Base-by-base conservation (phyloP, 257 asterid species). In the Salvia splendens region DNA sequence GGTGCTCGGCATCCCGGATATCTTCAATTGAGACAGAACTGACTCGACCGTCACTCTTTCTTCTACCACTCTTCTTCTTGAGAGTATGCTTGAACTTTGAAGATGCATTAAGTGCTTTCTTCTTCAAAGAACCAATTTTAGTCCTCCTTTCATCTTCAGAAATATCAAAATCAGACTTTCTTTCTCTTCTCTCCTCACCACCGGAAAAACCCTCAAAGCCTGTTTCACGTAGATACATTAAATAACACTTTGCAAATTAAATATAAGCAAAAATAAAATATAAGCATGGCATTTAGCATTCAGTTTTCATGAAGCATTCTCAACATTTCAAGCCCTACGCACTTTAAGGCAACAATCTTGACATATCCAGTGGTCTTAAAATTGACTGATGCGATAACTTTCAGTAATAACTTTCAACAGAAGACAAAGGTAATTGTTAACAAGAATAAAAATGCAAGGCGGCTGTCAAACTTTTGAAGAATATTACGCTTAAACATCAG, bases 11-110 rank as follows among this genome's bases (percentile, higher is more conserved):
- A 76, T 89, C 92, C 49, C 96, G 85, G 40, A 89, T 83, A 74
- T 89, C 96, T 79, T 89, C 96, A 70, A 89, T 89, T 41, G 96
- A 89, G 58, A 89, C 95, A 4, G 96, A 87, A 77, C 91, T 87
- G 73, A 87, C 89, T 73, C 96, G 80, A 51, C 84, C 89, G 54
- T 89, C 87, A 61, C 84, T 83, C 80, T 83, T 87, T 81, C 87
- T 85, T 81, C 87, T 82, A 38, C 70, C 72, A 69, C 86, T 78
- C 82, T 87, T 89, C 81, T 89, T 89, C 92, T 87, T 89, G 62
- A 89, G 92, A 72, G 96, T 78, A 68, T 87, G 96, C 80, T 85
- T 89, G 77, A 89, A 83, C 76, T 89, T 89, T 4, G 96, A 77
- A 28, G 96, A 89, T 47, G 96, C 96, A 78, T 89, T 74, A 42